These are phyloP conservation scores for Viola pubescens DNA, from an alignment of 441 rosid species.

Conservation along the genomic window DNA sequence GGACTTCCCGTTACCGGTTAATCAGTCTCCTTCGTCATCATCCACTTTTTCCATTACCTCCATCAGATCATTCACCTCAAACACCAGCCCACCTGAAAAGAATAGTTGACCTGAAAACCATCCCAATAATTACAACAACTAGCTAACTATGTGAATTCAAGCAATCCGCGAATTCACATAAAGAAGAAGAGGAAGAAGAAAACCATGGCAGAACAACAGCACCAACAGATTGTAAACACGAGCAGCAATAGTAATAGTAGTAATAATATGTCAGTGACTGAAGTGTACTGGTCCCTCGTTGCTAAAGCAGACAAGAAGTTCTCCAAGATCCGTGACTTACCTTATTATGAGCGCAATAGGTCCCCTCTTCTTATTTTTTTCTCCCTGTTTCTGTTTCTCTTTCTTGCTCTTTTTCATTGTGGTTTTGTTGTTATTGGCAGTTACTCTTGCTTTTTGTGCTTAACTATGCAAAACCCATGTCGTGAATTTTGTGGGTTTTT, in stretches of 20 bases:
- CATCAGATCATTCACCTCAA: neutral
- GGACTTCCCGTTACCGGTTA: no score
- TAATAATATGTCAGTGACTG: slow-evolving; percentile 60
- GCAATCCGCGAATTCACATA: neutral
- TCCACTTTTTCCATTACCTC: neutral
- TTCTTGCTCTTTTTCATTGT: neutral
- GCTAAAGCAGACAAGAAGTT: slow-evolving; percentile 94
- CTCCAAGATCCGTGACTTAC: slow-evolving; percentile 95
- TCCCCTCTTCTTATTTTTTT: slow-evolving; percentile 13
- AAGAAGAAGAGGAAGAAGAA: neutral
- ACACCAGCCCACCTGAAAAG: neutral
- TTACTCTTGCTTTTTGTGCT: no score
- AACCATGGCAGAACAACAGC: slow-evolving; percentile 26
- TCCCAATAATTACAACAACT: neutral
- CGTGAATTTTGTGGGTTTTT: no score
- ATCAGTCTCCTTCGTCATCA: neutral
- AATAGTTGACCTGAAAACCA: neutral
- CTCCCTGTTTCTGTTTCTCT: neutral
- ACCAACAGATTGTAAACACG: slow-evolving; percentile 19
- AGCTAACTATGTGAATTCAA: slow-evolving; percentile 4
- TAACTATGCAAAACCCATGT: no score
- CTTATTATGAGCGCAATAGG: slow-evolving; percentile 92
- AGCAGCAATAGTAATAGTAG: slow-evolving; percentile 18
- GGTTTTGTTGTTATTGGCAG: neutral
- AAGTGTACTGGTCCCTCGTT: slow-evolving; percentile 87